Conservation (phyloP, 1,284 basidiomycete genomes). For the Leccinum griseonigrum region DNA sequence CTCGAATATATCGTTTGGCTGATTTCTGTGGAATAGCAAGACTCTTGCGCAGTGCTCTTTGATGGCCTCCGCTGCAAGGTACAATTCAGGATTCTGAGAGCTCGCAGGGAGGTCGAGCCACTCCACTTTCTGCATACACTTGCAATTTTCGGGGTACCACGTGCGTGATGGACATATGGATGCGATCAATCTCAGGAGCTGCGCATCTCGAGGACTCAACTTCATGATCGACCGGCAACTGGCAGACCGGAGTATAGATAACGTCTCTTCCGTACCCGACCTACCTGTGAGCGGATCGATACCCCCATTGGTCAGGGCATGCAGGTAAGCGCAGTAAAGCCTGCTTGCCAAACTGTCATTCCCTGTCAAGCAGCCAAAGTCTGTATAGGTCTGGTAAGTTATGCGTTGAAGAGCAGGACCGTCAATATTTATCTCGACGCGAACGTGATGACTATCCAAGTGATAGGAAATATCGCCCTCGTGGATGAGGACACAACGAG, state of each 20-base stretch:
- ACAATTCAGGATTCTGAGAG: constrained; percentile 35
- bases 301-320: constrained; percentile 42
- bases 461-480: constrained; percentile 20
- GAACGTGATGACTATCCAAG: constrained; percentile 24
- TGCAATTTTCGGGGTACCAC: constrained; percentile 36
- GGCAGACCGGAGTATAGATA: constrained; percentile 39
- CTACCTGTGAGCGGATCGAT: constrained; percentile 44
- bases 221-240: constrained; percentile 40
- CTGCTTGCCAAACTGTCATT: constrained; percentile 36
- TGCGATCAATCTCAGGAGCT: constrained; percentile 36
- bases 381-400: constrained; percentile 37
- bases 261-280: constrained; percentile 47
- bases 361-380: constrained; percentile 39
- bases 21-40: constrained; percentile 3
- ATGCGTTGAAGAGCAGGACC: constrained; percentile 9
- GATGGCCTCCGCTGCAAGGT: constrained; percentile 25
- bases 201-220: constrained; percentile 27
- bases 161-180: constrained; percentile 35
- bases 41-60: constrained; percentile 27
- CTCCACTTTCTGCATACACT: constrained; percentile 35
- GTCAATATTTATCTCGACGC: constrained; percentile 23
- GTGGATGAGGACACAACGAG: background rate
- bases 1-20: background rate
- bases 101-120: constrained; percentile 21
- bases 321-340: constrained; percentile 43